Evolutionary conservation across 2,329 filamentous ascomycete species (phyloP).

Genomic region (Fusarium odoratissimum): DNA sequence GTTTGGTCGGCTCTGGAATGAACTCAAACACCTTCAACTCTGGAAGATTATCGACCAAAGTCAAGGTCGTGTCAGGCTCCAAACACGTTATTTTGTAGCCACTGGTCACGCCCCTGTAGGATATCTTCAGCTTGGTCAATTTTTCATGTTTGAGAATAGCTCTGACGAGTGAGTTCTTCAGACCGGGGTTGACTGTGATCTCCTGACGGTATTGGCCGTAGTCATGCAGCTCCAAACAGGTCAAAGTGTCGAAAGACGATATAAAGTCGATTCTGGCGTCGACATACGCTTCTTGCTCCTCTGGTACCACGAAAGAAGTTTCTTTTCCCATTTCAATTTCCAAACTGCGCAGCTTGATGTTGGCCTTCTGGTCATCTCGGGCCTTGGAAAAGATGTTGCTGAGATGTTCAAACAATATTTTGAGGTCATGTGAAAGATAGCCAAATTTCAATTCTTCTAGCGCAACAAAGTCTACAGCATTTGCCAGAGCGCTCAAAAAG

Average conservation of each 20-base stretch:
- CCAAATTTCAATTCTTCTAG: slow-evolving; percentile 12
- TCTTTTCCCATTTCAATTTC: background rate
- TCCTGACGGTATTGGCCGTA: background rate
- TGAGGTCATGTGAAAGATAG: background rate
- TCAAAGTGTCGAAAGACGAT: slow-evolving; percentile 32
- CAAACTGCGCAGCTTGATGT: slow-evolving; percentile 10
- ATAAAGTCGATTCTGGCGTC: slow-evolving; percentile 14
- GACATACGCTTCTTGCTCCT: background rate
- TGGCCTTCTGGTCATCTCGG: background rate
- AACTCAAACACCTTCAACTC: slow-evolving; percentile 20
- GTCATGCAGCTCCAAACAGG: slow-evolving; percentile 3
- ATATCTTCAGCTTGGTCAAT: slow-evolving; percentile 18
- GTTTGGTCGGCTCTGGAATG: background rate
- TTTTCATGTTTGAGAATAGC: slow-evolving; percentile 33
- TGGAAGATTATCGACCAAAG: slow-evolving; percentile 23
- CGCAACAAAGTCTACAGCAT: slow-evolving; percentile 19
- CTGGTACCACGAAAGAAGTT: background rate
- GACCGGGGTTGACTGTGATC: background rate
- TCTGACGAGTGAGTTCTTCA: slow-evolving; percentile 13
- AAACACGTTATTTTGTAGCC: slow-evolving; percentile 15
- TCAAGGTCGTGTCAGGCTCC: slow-evolving; percentile 8
- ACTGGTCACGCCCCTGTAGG: background rate
- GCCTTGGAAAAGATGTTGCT: background rate
- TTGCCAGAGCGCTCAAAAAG: background rate
- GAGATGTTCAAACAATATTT: slow-evolving; percentile 4